Evolutionary conservation across 2,329 filamentous ascomycete species (phyloP).

Genomic region (Didymella lethalis): DNA sequence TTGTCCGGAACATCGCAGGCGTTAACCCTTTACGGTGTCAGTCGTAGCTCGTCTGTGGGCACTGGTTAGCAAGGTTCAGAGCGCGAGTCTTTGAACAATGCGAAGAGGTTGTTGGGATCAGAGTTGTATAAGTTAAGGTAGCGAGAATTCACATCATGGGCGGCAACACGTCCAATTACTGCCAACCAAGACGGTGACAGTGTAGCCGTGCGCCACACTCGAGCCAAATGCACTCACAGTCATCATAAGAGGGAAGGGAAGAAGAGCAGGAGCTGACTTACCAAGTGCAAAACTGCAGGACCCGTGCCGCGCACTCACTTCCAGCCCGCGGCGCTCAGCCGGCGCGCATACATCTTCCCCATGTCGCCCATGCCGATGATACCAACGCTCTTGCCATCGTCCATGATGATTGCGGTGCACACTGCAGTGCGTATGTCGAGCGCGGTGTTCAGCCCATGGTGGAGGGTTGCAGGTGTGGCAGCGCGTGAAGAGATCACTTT

Average conservation of each 20-base stretch:
- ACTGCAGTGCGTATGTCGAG: slow-evolving; percentile 32
- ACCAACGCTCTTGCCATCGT: slow-evolving; percentile 76
- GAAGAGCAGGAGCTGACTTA: slow-evolving; percentile 34
- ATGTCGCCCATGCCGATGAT: slow-evolving; percentile 99
- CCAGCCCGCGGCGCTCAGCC: slow-evolving; percentile 91
- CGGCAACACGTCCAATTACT: slow-evolving; percentile 65
- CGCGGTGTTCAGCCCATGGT: slow-evolving; percentile 44
- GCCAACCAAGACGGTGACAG: slow-evolving; percentile 78
- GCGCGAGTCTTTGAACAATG: slow-evolving; percentile 28
- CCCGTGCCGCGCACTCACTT: slow-evolving; percentile 70
- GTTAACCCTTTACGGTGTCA: slow-evolving; percentile 72
- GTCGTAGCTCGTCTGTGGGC: slow-evolving; percentile 38
- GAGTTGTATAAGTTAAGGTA: slow-evolving; percentile 91
- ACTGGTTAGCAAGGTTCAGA: slow-evolving; percentile 44
- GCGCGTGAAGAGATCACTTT: slow-evolving; percentile 28
- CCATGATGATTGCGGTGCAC: slow-evolving; percentile 57
- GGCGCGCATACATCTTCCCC: slow-evolving; percentile 97
- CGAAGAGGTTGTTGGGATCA: slow-evolving; percentile 63
- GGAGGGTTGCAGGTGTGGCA: slow-evolving; percentile 19
- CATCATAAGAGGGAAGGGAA: slow-evolving; percentile 72
- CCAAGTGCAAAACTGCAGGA: slow-evolving; percentile 28
- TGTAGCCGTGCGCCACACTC: slow-evolving; percentile 79
- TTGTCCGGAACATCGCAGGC: slow-evolving; percentile 94
- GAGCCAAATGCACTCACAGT: slow-evolving; percentile 99
- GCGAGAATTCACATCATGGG: slow-evolving; percentile 99